Percentiles rank a stretch among this genome's conserved stretches.
Conservation (phyloP, 2,329 filamentous ascomycete species). For the Botryosphaeria dothidea region DNA sequence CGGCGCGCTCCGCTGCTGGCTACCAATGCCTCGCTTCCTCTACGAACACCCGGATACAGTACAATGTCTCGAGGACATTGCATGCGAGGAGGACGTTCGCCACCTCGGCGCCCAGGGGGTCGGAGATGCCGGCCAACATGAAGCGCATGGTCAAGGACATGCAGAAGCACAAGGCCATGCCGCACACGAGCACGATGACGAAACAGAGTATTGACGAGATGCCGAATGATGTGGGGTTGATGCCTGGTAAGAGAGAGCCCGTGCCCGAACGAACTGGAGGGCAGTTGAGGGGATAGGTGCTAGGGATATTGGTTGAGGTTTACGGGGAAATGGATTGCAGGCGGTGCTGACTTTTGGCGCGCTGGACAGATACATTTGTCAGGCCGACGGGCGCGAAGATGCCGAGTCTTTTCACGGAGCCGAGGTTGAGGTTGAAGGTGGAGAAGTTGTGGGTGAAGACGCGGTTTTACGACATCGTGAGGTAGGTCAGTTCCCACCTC, state of each 20-base stretch:
- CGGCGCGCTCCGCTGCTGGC: background rate
- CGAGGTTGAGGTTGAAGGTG: slow-evolving; percentile 27
- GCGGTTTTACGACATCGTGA: slow-evolving; percentile 24
- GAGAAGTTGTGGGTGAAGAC: slow-evolving; percentile 28
- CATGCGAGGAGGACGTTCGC: background rate
- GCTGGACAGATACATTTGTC: slow-evolving; percentile 37
- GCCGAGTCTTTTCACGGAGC: slow-evolving; percentile 29
- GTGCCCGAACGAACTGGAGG: background rate
- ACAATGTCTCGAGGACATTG: background rate
- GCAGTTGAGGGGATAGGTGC: background rate
- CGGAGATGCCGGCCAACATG: background rate
- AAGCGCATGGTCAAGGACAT: slow-evolving; percentile 9
- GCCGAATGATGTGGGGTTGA: slow-evolving; percentile 24
- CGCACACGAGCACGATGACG: background rate
- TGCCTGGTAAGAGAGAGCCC: slow-evolving; percentile 23
- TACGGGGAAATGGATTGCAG: no score
- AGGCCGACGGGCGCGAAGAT: slow-evolving; percentile 32
- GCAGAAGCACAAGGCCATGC: slow-evolving; percentile 5
- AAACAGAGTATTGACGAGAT: background rate
- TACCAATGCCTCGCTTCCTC: background rate
- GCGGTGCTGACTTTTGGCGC: no score
- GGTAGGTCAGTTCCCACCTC: slow-evolving; percentile 21
- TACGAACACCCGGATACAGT: background rate
- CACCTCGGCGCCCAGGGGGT: background rate
- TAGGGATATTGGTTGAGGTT: no score